Base-by-base conservation (phyloP, 2,329 filamentous ascomycete genomes). In the Neofusicoccum umdonicola region DNA sequence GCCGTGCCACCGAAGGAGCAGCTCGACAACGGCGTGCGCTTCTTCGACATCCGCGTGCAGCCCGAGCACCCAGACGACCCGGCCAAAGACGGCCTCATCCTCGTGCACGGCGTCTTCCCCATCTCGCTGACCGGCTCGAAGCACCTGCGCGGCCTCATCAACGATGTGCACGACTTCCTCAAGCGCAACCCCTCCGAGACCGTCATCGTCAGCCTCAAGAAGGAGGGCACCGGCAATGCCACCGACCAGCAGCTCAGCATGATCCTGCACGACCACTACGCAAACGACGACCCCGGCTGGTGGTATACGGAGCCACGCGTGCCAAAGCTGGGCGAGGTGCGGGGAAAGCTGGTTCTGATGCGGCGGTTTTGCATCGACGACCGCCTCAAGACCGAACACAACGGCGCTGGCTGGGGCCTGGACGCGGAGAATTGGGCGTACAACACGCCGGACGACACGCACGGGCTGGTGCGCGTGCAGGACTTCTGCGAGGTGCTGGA, bases 401-500 rank as follows among this genome's bases (percentile, higher is more conserved):
- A 80, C 27, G 83, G 83, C 15, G 71, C 74, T 17, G 85, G 85
- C 42, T 85, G 82, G 78, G 84, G 85, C 19, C 81, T 89, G 48
- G 82, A 89, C 70, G 87, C 83, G 62, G 80, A 83, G 39, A 79
- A 79, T 17, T 98, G 94, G 94, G 92, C 91, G 0, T 90, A 97
- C 79, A 98, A 98, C 79, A 92, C 91, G 67, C 87, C 90, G 37
- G 88, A 96, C 72, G 89, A 90, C 64, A 82, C 82, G 39, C 88
- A 88, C 71, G 92, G 91, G 3, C 82, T 88, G 68, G 87, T 97
- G 66, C 88, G 91, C 68, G 88, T 98, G 47, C 95, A 98, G 80
- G 95, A 98, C 80, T 97, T 94, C 78, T 98, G 96, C 82, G 92
- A 96, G 73, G 88, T 99, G 39, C 80, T 89, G 51, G 87, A 92